Base-by-base conservation (phyloP, 805 yeast species). In the Blastobotrys robertii region DNA sequence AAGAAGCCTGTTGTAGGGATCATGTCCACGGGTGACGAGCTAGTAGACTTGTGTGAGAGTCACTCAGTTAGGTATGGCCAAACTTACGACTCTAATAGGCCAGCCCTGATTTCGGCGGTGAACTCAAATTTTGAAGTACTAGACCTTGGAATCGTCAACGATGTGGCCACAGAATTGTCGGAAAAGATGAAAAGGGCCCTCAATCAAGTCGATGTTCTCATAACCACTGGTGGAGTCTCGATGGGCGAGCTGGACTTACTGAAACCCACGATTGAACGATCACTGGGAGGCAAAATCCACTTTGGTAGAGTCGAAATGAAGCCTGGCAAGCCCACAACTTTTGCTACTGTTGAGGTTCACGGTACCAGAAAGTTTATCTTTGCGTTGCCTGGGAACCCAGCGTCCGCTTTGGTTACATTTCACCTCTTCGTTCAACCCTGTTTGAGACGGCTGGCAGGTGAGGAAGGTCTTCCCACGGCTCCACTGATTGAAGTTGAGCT, bases 251-350 rank as follows among this genome's bases (percentile, higher is more conserved):
- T 65, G 30, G 79, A 74, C 51, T 57, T 72, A 11, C 52, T 74
- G 34, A 74, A 74, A 44, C 77, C 78, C 0, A 61, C 68, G 0
- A 69, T 74, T 16, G 72, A 70, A 44, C 52, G 66, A 30, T 47
- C 45, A 8, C 48, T 74, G 12, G 57, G 59, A 0, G 79, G 77
- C 1, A 50, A 46, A 0, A 69, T 74, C 31, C 75, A 72, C 46
- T 74, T 74, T 52, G 79, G 79, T 4, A 56, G 79, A 34, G 77
- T 74, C 5, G 66, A 66, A n/a, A 74, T 74, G 76, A 74, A 74
- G 49, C 79, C 79, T 1, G 79, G 79, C 0, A 74, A 74, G 47
- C 79, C 79, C 2, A 69, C 76, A 1, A 74, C 79, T 1, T 74
- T 73, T 60, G 79, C 77, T 0, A 71, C 76, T 0, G 44, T 65